Percentiles rank a stretch among this genome's conserved stretches.
Evolutionary conservation across 1,284 basidiomycete species (phyloP).

Genomic region (Ustilago nuda): DNA sequence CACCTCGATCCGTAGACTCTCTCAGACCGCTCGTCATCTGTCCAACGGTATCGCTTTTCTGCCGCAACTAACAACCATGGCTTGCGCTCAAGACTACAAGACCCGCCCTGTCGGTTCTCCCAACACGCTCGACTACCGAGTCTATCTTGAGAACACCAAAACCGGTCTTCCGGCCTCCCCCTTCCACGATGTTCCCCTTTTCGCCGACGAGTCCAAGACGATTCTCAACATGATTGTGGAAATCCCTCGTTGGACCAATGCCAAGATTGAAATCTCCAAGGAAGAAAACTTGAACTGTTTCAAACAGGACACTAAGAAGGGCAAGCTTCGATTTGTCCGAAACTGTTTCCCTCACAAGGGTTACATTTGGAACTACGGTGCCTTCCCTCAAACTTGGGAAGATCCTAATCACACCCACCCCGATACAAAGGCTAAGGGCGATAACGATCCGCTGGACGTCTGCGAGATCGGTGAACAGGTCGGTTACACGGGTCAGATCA

Average conservation of each 20-base stretch:
- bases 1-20: conserved; percentile 52
- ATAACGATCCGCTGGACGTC: conserved; percentile 99
- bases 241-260: conserved; percentile 98
- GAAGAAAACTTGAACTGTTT: conserved; percentile 98
- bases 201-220: conserved; percentile 67
- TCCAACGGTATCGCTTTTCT: conserved; percentile 24
- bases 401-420: conserved; percentile 88
- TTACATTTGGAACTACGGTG: conserved; percentile 74
- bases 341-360: conserved; percentile 99
- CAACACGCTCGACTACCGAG: conserved; percentile 95
- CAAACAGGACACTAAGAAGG: conserved; percentile 97
- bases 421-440: conserved; percentile 98
- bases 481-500: conserved; percentile 96
- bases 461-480: conserved; percentile 99
- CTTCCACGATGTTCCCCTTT: conserved; percentile 69
- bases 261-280: conserved; percentile 97
- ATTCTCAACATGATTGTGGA: conserved; percentile 79
- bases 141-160: conserved; percentile 79
- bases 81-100: conserved; percentile 72
- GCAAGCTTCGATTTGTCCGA: conserved; percentile 94
- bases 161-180: conserved; percentile 65
- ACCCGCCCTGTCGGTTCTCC: conserved; percentile 85
- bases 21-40: conserved; percentile 60
- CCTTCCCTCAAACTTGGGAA: conserved; percentile 99
- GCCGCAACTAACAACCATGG: conserved; percentile 26